Evolutionary conservation across 495 filamentous ascomycete species (phyloP), one percentile per base, ranked within the genome.

Genomic region (Penicillium coprophilum): DNA sequence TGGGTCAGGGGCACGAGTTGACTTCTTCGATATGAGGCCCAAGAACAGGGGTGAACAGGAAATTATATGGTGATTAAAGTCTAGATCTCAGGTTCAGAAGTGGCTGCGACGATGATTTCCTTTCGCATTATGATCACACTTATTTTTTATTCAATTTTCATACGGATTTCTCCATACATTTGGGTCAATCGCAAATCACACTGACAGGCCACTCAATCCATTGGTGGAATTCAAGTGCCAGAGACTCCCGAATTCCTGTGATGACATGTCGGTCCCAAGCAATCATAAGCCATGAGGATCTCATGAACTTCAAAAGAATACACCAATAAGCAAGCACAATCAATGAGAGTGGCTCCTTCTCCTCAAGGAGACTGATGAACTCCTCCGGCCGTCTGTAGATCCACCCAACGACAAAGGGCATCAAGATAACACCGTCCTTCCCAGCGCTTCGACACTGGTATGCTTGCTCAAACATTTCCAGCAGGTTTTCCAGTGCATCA

Each of bases 1-100:
- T 34, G 4, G 32, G 6, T 5, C 13, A 31, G 12, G 30, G 30
- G 9, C 10, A 11, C 1, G 9, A 34, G 32, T 4, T 15, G 24
- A 27, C 24, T 27, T 27, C 24, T 27, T 27, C 7, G 24, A 27
- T 27, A 27, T 27, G 4, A 27, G 24, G 24, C 24, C 24, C 24
- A 27, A 27, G 4, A 27, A 2, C 24, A 27, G 4, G 4, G 4
- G 24, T 93, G 59, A 95, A 95, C 90, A 1, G 88, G 90, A 58
- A 93, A 95, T 72, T 76, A 79, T 55, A 91, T 91, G 72, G 83
- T 92, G 30, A 65, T 67, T 50, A 90, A 96, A 68, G 88, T 91
- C 53, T 81, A 85, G 64, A 27, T 31, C 17, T 20, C 13, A 27
- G 6, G 24, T 3, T 46, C 30, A 36, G 7, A n/a, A 6, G 24